These are phyloP conservation scores for Holtermanniella nyarrowii DNA, from an alignment of 768 basidiomycete genomes.

Conservation along the genomic window DNA sequence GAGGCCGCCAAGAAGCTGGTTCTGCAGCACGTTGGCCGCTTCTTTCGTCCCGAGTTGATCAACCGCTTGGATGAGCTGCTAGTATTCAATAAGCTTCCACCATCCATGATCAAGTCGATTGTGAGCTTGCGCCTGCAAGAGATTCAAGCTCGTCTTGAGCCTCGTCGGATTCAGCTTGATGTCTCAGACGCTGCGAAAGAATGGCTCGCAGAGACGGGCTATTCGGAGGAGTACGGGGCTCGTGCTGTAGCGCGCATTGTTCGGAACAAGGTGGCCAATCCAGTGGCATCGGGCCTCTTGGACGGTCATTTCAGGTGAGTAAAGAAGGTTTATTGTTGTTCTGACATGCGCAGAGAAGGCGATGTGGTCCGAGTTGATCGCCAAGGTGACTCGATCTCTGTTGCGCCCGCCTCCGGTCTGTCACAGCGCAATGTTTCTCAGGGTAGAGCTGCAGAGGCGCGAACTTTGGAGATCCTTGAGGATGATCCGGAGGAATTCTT, in stretches of 20 bases:
- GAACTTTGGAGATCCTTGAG: constrained; percentile 19
- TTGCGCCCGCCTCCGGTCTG: constrained; percentile 2
- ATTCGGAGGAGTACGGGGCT: constrained; percentile 76
- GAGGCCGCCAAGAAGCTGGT: constrained; percentile 56
- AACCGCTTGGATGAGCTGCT: constrained; percentile 62
- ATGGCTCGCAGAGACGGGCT: constrained; percentile 67
- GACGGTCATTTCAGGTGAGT: constrained; percentile 63
- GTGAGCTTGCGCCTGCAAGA: constrained; percentile 67
- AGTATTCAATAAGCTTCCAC: constrained; percentile 80
- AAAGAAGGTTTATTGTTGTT: neutral
- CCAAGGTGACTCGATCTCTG: constrained; percentile 43
- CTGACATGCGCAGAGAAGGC: constrained; percentile 48
- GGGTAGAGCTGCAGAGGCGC: constrained; percentile 3
- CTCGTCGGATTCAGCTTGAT: constrained; percentile 60
- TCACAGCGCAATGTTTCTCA: neutral
- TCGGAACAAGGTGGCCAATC: constrained; percentile 67
- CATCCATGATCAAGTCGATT: constrained; percentile 61
- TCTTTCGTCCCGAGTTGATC: constrained; percentile 82
- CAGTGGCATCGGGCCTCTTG: constrained; percentile 67
- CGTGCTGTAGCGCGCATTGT: constrained; percentile 80
- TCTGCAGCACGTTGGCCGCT: constrained; percentile 60
- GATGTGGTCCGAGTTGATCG: constrained; percentile 56
- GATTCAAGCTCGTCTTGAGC: constrained; percentile 55
- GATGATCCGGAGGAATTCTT: constrained; percentile 12
- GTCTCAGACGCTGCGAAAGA: constrained; percentile 53